phyloP scores from a whole-genome alignment of 345 rosid species.

The Arabidopsis suecica region DNA sequence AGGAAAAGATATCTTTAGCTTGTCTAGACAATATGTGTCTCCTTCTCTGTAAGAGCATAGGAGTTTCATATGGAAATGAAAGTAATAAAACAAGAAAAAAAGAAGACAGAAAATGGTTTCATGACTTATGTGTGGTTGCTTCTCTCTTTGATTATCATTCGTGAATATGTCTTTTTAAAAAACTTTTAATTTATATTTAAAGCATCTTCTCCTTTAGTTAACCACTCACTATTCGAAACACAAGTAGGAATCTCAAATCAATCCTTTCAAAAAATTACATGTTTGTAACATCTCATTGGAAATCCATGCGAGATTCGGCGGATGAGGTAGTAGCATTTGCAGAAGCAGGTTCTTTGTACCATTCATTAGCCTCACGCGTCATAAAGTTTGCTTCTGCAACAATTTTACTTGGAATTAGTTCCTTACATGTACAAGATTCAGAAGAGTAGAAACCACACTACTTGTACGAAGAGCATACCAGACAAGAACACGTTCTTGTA shows the following conservation, averaged over 20 bases:
- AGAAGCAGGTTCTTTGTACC: constrained; percentile 82
- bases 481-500: constrained; percentile 81
- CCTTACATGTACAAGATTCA: constrained; percentile 5
- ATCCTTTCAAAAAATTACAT: background rate
- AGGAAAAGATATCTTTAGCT: constrained; percentile 85
- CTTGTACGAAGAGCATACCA: constrained; percentile 53
- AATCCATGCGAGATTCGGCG: constrained; percentile 43
- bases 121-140: constrained; percentile 55
- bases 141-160: constrained; percentile 18
- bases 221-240: constrained; percentile 4
- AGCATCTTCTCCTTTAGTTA: background rate
- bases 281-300: constrained; percentile 34
- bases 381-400: constrained; percentile 86
- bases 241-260: constrained; percentile 5
- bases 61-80: constrained; percentile 35
- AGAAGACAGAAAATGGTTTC: constrained; percentile 49
- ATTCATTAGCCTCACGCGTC: constrained; percentile 71
- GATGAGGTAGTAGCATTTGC: constrained; percentile 41
- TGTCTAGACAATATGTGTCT: constrained; percentile 85
- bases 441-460: background rate
- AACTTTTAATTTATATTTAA: background rate
- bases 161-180: constrained; percentile 15
- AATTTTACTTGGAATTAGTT: constrained; percentile 8
- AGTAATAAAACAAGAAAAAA: constrained; percentile 46
- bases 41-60: constrained; percentile 70